Conservation (phyloP, 257 asterid species). For the Striga asiatica region DNA sequence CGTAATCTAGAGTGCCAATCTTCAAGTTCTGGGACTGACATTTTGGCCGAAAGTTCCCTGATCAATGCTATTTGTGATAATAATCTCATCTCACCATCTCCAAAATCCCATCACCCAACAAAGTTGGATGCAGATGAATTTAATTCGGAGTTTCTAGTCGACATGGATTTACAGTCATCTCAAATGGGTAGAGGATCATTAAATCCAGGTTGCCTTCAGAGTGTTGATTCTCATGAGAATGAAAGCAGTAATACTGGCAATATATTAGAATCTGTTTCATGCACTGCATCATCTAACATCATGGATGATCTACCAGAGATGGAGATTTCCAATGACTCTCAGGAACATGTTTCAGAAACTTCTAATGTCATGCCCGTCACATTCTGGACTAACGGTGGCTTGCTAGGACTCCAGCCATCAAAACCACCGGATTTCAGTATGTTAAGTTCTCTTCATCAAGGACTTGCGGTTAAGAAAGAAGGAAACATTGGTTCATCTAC, state of each 20-base stretch:
- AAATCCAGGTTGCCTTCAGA: constrained; percentile 19
- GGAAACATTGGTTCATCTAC: too few species aligned
- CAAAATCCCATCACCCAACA: constrained; percentile 17
- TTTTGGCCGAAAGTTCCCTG: constrained; percentile 11
- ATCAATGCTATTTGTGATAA: constrained; percentile 12
- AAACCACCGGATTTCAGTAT: constrained; percentile 76
- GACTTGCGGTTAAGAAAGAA: constrained; percentile 23
- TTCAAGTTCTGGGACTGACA: constrained; percentile 18
- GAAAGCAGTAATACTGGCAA: constrained; percentile 20
- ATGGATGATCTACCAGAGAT: constrained; percentile 15
- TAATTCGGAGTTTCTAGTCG: constrained; percentile 22
- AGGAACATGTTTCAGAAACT: constrained; percentile 40
- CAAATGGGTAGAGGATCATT: constrained; percentile 21
- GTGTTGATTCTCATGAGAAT: constrained; percentile 24
- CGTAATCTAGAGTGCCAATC: constrained; percentile 19
- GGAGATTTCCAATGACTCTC: constrained; percentile 29
- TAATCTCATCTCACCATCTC: constrained; percentile 18
- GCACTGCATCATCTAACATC: constrained; percentile 22
- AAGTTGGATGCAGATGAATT: constrained; percentile 6
- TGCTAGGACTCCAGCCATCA: constrained; percentile 94
- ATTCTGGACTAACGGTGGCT: constrained; percentile 96
- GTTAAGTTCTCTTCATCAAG: constrained; percentile 26
- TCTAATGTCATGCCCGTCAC: constrained; percentile 36
- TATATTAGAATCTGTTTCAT: constrained; percentile 27
- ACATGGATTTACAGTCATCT: constrained; percentile 28